Evolutionary conservation across 2,329 filamentous ascomycete genomes (phyloP).

Genomic region (Trichophyton schoenleinii): DNA sequence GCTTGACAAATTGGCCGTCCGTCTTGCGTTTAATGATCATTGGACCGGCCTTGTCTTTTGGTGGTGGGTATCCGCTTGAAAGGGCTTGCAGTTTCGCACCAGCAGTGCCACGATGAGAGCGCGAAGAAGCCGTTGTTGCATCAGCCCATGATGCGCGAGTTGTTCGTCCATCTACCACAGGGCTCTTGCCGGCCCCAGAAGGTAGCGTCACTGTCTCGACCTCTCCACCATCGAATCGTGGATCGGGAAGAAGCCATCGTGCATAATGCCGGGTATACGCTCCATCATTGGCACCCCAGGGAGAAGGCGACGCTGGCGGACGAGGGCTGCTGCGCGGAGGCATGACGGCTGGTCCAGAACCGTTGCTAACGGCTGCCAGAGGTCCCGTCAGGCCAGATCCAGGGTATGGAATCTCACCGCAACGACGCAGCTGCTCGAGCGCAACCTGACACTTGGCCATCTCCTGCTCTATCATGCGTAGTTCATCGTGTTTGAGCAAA

Average conservation of each 20-base stretch:
- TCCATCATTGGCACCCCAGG: conserved; percentile 82
- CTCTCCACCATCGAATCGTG: conserved; percentile 61
- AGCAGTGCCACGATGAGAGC: conserved; percentile 46
- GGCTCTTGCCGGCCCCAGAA: conserved; percentile 28
- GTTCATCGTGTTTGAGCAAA: conserved; percentile 82
- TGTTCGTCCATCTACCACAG: conserved; percentile 55
- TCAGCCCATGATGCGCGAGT: conserved; percentile 65
- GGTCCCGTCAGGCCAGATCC: conserved; percentile 47
- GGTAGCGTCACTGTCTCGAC: conserved; percentile 18
- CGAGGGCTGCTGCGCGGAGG: conserved; percentile 48
- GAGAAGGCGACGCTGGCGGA: conserved; percentile 64
- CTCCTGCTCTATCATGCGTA: conserved; percentile 90
- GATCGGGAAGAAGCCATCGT: conserved; percentile 86
- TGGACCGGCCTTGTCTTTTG: conserved; percentile 72
- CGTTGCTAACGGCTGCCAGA: conserved; percentile 57
- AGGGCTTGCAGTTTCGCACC: conserved; percentile 57
- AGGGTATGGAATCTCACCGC: conserved; percentile 83
- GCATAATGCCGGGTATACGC: conserved; percentile 91
- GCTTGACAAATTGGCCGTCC: conserved; percentile 75
- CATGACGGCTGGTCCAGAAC: conserved; percentile 58
- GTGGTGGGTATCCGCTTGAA: conserved; percentile 55
- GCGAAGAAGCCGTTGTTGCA: conserved; percentile 41
- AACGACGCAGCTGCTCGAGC: conserved; percentile 84
- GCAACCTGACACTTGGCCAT: conserved; percentile 89
- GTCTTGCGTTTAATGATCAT: conserved; percentile 70